Evolutionary conservation across 176 grass and related monocot species (phyloP), one percentile per base, ranked within the genome.

Genomic region (Dactylis glomerata): DNA sequence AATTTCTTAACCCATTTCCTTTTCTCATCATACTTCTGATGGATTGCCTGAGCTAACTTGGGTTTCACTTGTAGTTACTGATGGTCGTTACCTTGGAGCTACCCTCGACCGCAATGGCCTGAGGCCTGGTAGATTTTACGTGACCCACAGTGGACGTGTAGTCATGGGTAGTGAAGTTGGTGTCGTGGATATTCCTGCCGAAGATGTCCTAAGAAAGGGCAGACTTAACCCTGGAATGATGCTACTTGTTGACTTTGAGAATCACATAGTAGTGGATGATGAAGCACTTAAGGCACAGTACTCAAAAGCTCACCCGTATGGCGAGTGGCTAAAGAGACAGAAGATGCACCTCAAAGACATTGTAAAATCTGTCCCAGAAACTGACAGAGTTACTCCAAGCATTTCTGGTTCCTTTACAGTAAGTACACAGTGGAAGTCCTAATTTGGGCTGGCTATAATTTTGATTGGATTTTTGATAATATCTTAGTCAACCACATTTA

Each of bases 111-210:
- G 96, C 42, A 99, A 99, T 68, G 96, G 96, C 20, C 76, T 99
- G 63, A 93, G 96, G 77, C 96, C 96, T 36, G 93, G 96, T 46
- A 85, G 96, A 56, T 99, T 99, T 90, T 99, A 99, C 79, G 89
- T 96, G 3, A 99, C 96, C 27, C 91, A 91, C 67, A 94, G 89
- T 84, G 93, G 91, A 41, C 91, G 96, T 54, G 96, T 99, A 65
- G 92, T 99, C 46, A 99, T 99, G 96, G 96, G 88, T 45, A 99
- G 96, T 76, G 96, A 99, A 92, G 96, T 99, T 52, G 96, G 96
- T 72, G 93, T 99, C 56, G 93, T 99, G 10, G 91, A 99, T 88
- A 84, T 99, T 90, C 86, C 93, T 82, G 75, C 96, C 12, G 78
- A 87, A 84, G 93, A 99, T 79, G 93, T 99, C 50, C 76, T 83